Evolutionary conservation across 2,329 filamentous ascomycete species (phyloP).

Genomic region (Aspergillus sp.): DNA sequence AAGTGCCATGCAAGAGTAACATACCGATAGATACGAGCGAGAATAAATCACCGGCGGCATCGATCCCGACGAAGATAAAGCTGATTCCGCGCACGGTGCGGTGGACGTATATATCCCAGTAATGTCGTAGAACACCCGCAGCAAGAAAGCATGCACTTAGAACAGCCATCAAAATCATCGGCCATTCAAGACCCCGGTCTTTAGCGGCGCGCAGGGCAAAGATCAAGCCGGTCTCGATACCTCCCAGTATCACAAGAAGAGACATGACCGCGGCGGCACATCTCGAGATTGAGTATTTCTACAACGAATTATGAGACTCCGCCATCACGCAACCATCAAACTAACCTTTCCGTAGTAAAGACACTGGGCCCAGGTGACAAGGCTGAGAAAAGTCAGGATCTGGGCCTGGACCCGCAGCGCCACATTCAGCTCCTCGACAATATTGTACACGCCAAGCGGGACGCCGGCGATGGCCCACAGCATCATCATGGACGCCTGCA

Average conservation of each 20-base stretch:
- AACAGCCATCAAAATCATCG: constrained; percentile 65
- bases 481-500: constrained; percentile 71
- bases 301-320: neutral
- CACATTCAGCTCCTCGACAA: constrained; percentile 54
- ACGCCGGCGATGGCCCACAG: constrained; percentile 66
- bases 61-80: constrained; percentile 69
- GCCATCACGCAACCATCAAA: too few species aligned
- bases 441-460: constrained; percentile 63
- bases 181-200: constrained; percentile 55
- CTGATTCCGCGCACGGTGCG: constrained; percentile 69
- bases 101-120: constrained; percentile 67
- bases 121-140: constrained; percentile 66
- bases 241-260: constrained; percentile 59
- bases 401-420: constrained; percentile 57
- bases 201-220: constrained; percentile 54
- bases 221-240: constrained; percentile 60
- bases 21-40: constrained; percentile 61
- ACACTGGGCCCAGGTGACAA: constrained; percentile 58
- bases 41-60: constrained; percentile 67
- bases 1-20: constrained; percentile 29
- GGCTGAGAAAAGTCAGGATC: constrained; percentile 51
- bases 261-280: constrained; percentile 51
- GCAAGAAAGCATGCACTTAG: constrained; percentile 64
- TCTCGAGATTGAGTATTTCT: constrained; percentile 55
- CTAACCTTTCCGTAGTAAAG: constrained; percentile 51